These are phyloP conservation scores for Phytophthora hibernalis DNA, from an alignment of 352 stramenopile species.

Conservation along the genomic window DNA sequence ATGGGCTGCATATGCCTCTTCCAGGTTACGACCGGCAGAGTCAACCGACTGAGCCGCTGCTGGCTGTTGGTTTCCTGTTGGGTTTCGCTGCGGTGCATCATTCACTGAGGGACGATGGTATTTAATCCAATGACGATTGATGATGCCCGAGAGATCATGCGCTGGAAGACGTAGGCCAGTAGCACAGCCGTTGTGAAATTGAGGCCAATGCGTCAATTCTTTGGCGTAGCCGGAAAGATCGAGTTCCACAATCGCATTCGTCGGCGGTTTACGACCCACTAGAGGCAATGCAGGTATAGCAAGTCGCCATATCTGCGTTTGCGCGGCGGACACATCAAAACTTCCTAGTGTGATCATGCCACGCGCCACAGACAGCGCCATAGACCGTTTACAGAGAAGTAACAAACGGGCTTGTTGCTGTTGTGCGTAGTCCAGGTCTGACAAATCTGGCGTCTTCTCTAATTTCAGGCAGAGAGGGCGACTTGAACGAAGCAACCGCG, in stretches of 20 bases:
- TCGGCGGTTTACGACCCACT: slow-evolving; percentile 93
- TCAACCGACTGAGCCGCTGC: slow-evolving; percentile 26
- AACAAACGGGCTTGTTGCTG: slow-evolving; percentile 96
- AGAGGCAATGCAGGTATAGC: slow-evolving; percentile 93
- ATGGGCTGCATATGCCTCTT: slow-evolving; percentile 90
- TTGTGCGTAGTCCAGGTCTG: slow-evolving; percentile 76
- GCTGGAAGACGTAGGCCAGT: slow-evolving; percentile 92
- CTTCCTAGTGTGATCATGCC: slow-evolving; percentile 98
- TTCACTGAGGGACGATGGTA: slow-evolving; percentile 93
- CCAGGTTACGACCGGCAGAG: slow-evolving; percentile 53
- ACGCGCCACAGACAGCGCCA: slow-evolving; percentile 93
- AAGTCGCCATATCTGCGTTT: slow-evolving; percentile 88
- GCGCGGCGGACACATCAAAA: slow-evolving; percentile 69
- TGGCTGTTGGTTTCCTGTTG: slow-evolving; percentile 16
- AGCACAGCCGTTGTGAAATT: slow-evolving; percentile 99
- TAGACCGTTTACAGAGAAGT: slow-evolving; percentile 93
- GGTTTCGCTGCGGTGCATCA: slow-evolving; percentile 27
- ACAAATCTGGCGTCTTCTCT: slow-evolving; percentile 68
- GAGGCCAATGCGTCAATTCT: slow-evolving; percentile 95
- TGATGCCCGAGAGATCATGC: slow-evolving; percentile 71
- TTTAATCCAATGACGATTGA: slow-evolving; percentile 98
- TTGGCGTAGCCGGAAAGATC: slow-evolving; percentile 91
- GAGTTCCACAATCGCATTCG: slow-evolving; percentile 93
- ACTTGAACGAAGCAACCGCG: slow-evolving; percentile 78
- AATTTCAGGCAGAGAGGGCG: slow-evolving; percentile 76